These are phyloP conservation scores for Ophiostoma ulmi DNA, from an alignment of 2,329 filamentous ascomycete species.

Conservation along the genomic window DNA sequence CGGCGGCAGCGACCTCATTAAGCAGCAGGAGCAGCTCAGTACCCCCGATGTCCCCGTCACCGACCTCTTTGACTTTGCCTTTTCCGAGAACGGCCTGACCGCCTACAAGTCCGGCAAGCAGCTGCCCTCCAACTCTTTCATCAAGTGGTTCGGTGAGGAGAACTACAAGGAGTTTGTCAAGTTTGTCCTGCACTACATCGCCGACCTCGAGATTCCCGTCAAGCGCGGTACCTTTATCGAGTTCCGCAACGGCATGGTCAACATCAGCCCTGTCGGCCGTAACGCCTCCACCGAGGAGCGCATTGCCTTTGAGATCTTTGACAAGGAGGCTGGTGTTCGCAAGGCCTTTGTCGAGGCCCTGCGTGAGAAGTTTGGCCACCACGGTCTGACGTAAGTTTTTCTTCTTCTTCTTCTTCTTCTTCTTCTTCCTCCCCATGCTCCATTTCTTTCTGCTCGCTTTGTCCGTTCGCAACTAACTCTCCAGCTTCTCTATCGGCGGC, in stretches of 20 bases:
- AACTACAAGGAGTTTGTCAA: conserved; percentile 72
- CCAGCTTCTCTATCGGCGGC: conserved; percentile 77
- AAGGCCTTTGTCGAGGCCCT: conserved; percentile 70
- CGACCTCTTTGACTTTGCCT: conserved; percentile 93
- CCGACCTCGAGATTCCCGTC: conserved; percentile 75
- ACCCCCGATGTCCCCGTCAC: conserved; percentile 63
- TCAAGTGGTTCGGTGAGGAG: conserved; percentile 80
- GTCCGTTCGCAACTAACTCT: background rate
- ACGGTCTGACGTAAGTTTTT: conserved; percentile 59
- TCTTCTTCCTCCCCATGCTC: no score
- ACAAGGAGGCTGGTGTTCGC: conserved; percentile 71
- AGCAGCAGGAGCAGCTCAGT: conserved; percentile 96
- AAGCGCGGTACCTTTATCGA: conserved; percentile 83
- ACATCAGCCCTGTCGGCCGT: conserved; percentile 75
- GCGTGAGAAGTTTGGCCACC: conserved; percentile 73
- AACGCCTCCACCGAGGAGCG: conserved; percentile 80
- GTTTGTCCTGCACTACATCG: conserved; percentile 76
- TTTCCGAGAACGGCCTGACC: conserved; percentile 92
- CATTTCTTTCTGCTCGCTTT: no score
- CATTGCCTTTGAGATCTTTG: conserved; percentile 74
- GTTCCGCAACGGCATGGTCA: conserved; percentile 90
- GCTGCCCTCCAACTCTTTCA: conserved; percentile 78
- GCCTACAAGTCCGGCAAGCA: conserved; percentile 77
- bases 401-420: background rate
- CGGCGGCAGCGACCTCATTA: conserved; percentile 82